Conservation (phyloP, 352 stramenopile genomes). For the Phytophthora sp. region DNA sequence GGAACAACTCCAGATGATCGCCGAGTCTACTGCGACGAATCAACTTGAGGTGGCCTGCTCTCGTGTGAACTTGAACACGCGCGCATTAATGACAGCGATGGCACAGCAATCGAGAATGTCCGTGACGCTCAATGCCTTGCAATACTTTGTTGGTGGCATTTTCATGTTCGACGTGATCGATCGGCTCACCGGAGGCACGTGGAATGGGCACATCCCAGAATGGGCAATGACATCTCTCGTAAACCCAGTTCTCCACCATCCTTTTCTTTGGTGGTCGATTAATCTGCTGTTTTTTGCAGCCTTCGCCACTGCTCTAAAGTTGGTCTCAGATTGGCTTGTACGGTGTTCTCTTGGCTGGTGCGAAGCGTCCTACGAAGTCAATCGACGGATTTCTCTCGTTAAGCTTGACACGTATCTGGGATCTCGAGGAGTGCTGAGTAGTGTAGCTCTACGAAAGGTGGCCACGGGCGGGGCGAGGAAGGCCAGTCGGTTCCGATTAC, state of each 20-base stretch:
- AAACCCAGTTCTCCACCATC: slow-evolving; percentile 50
- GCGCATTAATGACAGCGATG: slow-evolving; percentile 85
- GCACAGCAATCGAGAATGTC: slow-evolving; percentile 66
- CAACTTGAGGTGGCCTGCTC: slow-evolving; percentile 91
- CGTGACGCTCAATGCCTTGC: slow-evolving; percentile 87
- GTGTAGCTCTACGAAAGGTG: slow-evolving; percentile 37
- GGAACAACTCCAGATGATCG: slow-evolving; percentile 94
- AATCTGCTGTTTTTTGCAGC: slow-evolving; percentile 87
- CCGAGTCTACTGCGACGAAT: slow-evolving; percentile 89
- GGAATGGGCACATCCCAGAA: slow-evolving; percentile 88
- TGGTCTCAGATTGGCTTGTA: slow-evolving; percentile 51
- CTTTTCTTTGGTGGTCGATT: slow-evolving; percentile 89
- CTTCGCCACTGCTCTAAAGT: slow-evolving; percentile 58
- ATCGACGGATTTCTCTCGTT: slow-evolving; percentile 45
- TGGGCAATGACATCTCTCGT: slow-evolving; percentile 67
- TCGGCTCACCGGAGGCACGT: slow-evolving; percentile 91
- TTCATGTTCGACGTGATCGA: slow-evolving; percentile 97
- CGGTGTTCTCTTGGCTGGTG: slow-evolving; percentile 85
- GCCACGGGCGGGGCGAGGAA: slow-evolving; percentile 31
- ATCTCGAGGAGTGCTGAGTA: slow-evolving; percentile 29
- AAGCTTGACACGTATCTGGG: slow-evolving; percentile 42
- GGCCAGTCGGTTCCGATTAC: slow-evolving; percentile 81
- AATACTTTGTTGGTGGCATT: slow-evolving; percentile 92
- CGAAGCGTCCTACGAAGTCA: slow-evolving; percentile 81
- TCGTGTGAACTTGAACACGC: slow-evolving; percentile 89